Percentiles rank a stretch among this genome's conserved stretches.
Evolutionary conservation across 2,329 filamentous ascomycete species (phyloP).

Genomic region (Aspergillus pseudoterreus): DNA sequence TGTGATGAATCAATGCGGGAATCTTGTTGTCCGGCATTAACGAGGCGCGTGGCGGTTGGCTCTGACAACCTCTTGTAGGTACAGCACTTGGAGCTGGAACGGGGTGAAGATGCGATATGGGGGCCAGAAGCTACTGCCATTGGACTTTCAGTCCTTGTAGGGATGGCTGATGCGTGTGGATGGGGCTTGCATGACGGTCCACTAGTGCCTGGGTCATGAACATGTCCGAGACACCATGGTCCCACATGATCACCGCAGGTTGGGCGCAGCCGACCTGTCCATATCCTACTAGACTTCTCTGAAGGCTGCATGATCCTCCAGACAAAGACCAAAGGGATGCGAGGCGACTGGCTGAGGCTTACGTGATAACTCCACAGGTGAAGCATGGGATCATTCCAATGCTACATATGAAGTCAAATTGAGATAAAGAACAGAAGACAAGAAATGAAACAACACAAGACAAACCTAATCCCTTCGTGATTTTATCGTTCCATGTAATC

Average conservation of each 20-base stretch:
- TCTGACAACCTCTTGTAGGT: background rate
- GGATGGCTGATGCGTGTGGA: background rate
- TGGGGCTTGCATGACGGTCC: background rate
- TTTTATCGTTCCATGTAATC: too few species aligned
- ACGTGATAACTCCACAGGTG: background rate
- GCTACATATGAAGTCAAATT: background rate
- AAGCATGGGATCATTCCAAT: background rate
- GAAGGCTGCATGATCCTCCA: background rate
- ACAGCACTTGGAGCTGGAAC: background rate
- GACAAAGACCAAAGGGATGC: background rate
- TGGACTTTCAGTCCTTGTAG: too few species aligned
- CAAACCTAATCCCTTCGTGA: too few species aligned
- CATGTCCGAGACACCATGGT: background rate
- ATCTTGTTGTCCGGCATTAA: background rate
- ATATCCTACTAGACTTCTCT: background rate
- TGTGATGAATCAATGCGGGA: background rate
- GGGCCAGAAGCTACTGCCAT: too few species aligned
- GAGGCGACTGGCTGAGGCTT: background rate
- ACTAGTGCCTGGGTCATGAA: background rate
- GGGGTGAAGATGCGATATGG: too few species aligned
- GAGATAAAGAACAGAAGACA: background rate
- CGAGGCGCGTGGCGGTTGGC: background rate
- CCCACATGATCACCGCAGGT: background rate
- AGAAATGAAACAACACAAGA: background rate
- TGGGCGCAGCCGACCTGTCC: background rate